These are phyloP conservation scores for Jatropha multifida DNA, from an alignment of 441 rosid species.

Conservation along the genomic window DNA sequence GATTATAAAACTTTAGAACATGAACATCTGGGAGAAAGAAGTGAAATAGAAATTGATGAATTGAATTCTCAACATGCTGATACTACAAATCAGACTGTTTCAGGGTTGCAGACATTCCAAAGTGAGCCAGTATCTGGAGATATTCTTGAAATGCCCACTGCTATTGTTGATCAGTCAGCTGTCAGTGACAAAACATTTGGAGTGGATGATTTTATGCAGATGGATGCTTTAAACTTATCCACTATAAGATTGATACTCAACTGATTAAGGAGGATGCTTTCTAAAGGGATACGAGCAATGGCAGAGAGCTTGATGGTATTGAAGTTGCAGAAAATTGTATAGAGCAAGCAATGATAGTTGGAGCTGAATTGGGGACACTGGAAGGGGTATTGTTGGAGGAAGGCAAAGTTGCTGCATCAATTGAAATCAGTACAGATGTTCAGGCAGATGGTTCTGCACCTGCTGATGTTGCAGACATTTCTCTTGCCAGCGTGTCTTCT, in stretches of 20 bases:
- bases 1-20: conserved; percentile 29
- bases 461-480: conserved; percentile 29
- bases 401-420: conserved; percentile 37
- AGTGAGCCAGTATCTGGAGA: conserved; percentile 27
- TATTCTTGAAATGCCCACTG: conserved; percentile 31
- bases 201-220: conserved; percentile 31
- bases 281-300: conserved; percentile 35
- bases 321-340: conserved; percentile 39
- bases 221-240: conserved; percentile 33
- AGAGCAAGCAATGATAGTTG: conserved; percentile 34
- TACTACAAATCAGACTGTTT: conserved; percentile 34
- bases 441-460: conserved; percentile 32
- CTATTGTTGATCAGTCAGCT: conserved; percentile 6
- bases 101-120: conserved; percentile 28
- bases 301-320: conserved; percentile 27
- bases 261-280: conserved; percentile 33
- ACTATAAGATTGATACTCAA: conserved; percentile 33
- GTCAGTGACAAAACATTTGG: conserved; percentile 27
- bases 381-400: conserved; percentile 45
- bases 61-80: conserved; percentile 39
- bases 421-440: conserved; percentile 34
- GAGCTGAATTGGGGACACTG: conserved; percentile 37
- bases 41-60: conserved; percentile 49
- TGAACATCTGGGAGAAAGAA: conserved; percentile 40
- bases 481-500: conserved; percentile 28